phyloP scores from a whole-genome alignment of 169 alveolate genomes.

The Plasmodium fragile region DNA sequence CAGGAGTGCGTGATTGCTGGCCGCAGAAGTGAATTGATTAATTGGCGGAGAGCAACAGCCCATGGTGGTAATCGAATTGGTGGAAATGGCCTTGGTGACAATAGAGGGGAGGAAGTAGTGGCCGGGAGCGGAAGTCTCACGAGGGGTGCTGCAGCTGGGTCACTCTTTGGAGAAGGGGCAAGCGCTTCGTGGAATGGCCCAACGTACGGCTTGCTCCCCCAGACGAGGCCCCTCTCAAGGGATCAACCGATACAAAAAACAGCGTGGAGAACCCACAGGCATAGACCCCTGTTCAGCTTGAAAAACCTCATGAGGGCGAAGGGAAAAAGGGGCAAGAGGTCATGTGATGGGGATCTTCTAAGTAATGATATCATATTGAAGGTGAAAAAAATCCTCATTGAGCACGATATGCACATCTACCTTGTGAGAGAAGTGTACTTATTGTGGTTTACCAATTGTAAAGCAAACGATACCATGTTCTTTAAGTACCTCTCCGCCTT shows the following conservation, averaged over 20 bases:
- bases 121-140: neutral
- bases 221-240: neutral
- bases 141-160: neutral
- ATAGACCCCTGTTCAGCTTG: neutral
- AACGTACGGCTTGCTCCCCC: neutral
- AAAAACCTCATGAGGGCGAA: slow-evolving; percentile 9
- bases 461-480: slow-evolving; percentile 20
- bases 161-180: neutral
- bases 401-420: slow-evolving; percentile 50
- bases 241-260: neutral
- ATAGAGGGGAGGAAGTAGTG: neutral
- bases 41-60: neutral
- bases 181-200: neutral
- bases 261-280: neutral
- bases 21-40: neutral
- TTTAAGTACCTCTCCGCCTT: slow-evolving; percentile 22
- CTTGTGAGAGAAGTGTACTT: slow-evolving; percentile 44
- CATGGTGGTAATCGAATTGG: neutral
- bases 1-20: neutral
- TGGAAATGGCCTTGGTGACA: neutral
- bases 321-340: slow-evolving; percentile 2
- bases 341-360: neutral
- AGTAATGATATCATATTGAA: slow-evolving; percentile 15
- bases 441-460: slow-evolving; percentile 28
- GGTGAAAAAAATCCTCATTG: slow-evolving; percentile 30